These are phyloP conservation scores for Paecilomyces sp. DNA, from an alignment of 2,329 filamentous ascomycete genomes.

Conservation along the genomic window DNA sequence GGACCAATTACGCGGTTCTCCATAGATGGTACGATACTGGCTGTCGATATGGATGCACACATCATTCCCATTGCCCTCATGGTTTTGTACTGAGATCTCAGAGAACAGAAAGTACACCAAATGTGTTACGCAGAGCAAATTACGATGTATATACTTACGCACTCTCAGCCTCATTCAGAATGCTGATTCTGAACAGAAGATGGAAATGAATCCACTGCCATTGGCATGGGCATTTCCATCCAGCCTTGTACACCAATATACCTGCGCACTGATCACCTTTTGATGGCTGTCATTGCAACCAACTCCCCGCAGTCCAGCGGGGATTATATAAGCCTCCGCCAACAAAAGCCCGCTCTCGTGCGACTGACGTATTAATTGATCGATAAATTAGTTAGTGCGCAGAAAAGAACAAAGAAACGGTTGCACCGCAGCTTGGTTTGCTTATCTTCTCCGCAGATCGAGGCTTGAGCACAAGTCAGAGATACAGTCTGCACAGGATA, in stretches of 20 bases:
- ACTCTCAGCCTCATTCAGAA: no score
- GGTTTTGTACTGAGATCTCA: no score
- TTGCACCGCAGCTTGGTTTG: neutral
- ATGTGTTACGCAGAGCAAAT: no score
- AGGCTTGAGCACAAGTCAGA: neutral
- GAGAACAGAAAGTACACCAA: no score
- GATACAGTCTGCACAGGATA: neutral
- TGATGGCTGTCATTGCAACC: neutral
- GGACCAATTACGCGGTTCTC: no score
- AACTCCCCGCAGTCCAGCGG: neutral
- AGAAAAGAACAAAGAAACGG: neutral
- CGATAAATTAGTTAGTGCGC: neutral
- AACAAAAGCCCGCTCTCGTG: neutral
- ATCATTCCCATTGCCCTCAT: no score
- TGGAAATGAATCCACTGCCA: neutral
- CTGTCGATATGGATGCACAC: no score
- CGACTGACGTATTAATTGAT: neutral
- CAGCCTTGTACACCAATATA: neutral
- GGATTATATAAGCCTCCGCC: neutral
- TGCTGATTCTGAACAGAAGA: no score
- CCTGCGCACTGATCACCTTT: neutral
- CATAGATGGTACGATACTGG: no score
- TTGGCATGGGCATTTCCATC: neutral
- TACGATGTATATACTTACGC: no score
- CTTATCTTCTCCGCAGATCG: neutral